A percentile compares a stretch with the other conserved stretches of the same genome.
Evolutionary conservation across 441 rosid species (phyloP).

Genomic region (Aleurites moluccanus): DNA sequence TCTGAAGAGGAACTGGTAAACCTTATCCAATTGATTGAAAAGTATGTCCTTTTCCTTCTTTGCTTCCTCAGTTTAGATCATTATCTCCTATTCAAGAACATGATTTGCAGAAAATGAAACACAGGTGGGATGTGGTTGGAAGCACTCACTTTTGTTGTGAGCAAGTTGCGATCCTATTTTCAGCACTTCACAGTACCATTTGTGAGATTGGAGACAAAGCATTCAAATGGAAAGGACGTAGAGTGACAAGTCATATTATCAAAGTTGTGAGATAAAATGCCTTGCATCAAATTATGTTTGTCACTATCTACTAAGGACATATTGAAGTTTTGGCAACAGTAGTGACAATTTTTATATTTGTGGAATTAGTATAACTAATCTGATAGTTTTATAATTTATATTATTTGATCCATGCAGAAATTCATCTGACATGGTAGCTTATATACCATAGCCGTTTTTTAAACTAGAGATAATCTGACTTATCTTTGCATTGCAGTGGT

Average conservation of each 20-base stretch:
- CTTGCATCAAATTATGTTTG: not conserved
- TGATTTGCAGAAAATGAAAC: conserved; percentile 16
- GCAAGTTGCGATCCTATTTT: conserved; percentile 69
- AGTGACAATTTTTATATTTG: not conserved
- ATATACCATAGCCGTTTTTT: not conserved
- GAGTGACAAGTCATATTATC: conserved; percentile 46
- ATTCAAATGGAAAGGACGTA: conserved; percentile 57
- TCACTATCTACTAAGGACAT: not conserved
- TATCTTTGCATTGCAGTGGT: conserved; percentile 58
- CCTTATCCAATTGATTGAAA: conserved; percentile 58
- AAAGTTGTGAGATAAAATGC: conserved; percentile 44
- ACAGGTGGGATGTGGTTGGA: conserved; percentile 63
- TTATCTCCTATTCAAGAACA: conserved; percentile 13
- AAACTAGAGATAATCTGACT: not conserved
- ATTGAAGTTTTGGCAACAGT: not conserved
- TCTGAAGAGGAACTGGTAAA: conserved; percentile 66
- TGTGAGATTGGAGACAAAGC: conserved; percentile 71
- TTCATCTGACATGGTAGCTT: not conserved
- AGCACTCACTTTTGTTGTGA: conserved; percentile 55
- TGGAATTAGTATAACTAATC: not conserved
- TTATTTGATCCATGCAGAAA: not conserved
- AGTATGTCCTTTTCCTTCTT: conserved; percentile 34
- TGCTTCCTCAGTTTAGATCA: conserved; percentile 2
- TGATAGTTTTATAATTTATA: not conserved
- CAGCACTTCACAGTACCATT: conserved; percentile 63